phyloP scores from a whole-genome alignment of 1,284 basidiomycete genomes.

The Takashimella koratensis region DNA sequence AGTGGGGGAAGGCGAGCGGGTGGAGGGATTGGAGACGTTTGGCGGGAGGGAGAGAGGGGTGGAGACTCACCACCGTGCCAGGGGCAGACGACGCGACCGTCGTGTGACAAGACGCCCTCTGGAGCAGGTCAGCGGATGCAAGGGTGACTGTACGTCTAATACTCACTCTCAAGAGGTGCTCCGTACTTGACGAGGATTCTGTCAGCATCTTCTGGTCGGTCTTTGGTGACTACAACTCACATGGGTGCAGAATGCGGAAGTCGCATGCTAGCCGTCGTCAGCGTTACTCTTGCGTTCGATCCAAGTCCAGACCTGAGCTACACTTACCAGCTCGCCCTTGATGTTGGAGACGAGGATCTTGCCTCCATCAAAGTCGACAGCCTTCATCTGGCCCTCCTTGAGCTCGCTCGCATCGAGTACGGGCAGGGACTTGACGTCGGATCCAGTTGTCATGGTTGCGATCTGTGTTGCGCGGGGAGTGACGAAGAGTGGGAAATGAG shows the following conservation, averaged over 20 bases:
- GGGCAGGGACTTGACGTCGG: slow-evolving; percentile 18
- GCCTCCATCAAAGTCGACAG: slow-evolving; percentile 71
- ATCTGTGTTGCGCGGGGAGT: background rate
- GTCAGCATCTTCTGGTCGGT: no score
- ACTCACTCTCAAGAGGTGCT: slow-evolving; percentile 38
- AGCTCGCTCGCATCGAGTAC: slow-evolving; percentile 55
- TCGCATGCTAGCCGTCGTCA: slow-evolving; percentile 63
- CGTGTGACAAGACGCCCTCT: slow-evolving; percentile 79
- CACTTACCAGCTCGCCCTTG: slow-evolving; percentile 57
- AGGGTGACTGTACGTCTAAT: background rate
- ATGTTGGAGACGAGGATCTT: slow-evolving; percentile 77
- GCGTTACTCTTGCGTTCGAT: background rate
- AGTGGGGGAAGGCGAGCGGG: background rate
- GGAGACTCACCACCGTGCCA: slow-evolving; percentile 74
- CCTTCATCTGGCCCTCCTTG: slow-evolving; percentile 71
- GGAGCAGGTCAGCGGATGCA: slow-evolving; percentile 34
- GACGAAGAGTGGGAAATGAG: background rate
- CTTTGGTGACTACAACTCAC: slow-evolving; percentile 25
- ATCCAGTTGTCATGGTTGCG: slow-evolving; percentile 7
- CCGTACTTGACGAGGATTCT: slow-evolving; percentile 29
- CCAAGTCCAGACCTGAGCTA: background rate
- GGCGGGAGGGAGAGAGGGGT: background rate
- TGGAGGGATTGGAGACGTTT: background rate
- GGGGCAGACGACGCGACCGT: slow-evolving; percentile 77
- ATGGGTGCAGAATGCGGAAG: slow-evolving; percentile 83